phyloP scores from a whole-genome alignment of 192 early-diverging fungal genomes.

The Umbelopsis isabellina region DNA sequence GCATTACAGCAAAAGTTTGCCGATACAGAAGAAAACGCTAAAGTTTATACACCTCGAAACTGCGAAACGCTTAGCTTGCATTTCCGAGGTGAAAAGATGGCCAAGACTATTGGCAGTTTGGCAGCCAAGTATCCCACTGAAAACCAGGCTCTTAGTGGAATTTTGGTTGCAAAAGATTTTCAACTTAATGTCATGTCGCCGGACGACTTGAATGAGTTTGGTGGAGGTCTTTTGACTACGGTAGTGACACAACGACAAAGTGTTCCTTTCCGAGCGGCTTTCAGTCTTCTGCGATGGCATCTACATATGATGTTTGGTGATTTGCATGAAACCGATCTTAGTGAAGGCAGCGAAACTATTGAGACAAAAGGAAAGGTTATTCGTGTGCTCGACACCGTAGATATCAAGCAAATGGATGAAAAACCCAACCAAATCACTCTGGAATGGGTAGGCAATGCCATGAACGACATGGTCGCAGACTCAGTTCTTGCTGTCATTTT shows the following conservation, averaged over 20 bases:
- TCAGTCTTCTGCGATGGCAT: slow-evolving; percentile 84
- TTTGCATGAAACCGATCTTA: slow-evolving; percentile 51
- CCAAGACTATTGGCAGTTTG: slow-evolving; percentile 88
- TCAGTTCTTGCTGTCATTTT: slow-evolving; percentile 85
- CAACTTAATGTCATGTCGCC: slow-evolving; percentile 85
- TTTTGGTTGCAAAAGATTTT: slow-evolving; percentile 90
- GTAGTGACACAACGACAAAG: slow-evolving; percentile 77
- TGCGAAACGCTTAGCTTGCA: slow-evolving; percentile 87
- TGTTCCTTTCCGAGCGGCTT: slow-evolving; percentile 76
- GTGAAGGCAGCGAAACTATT: slow-evolving; percentile 14
- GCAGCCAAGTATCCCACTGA: slow-evolving; percentile 76
- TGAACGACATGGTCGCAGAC: slow-evolving; percentile 97
- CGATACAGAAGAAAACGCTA: slow-evolving; percentile 75
- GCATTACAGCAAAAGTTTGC: slow-evolving; percentile 84
- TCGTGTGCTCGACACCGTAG: slow-evolving; percentile 76
- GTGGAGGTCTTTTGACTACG: slow-evolving; percentile 71
- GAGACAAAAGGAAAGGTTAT: slow-evolving; percentile 33
- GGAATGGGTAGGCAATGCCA: slow-evolving; percentile 89
- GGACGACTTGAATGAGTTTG: slow-evolving; percentile 81
- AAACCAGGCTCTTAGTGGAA: slow-evolving; percentile 68
- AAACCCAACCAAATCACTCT: slow-evolving; percentile 69
- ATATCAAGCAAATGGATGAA: slow-evolving; percentile 62
- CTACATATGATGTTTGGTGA: slow-evolving; percentile 94
- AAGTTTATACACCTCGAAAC: slow-evolving; percentile 90
- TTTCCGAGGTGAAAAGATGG: slow-evolving; percentile 95